Evolutionary conservation across 257 asterid species (phyloP), one percentile per base, ranked within the genome.

Genomic region (Ilex asprella): DNA sequence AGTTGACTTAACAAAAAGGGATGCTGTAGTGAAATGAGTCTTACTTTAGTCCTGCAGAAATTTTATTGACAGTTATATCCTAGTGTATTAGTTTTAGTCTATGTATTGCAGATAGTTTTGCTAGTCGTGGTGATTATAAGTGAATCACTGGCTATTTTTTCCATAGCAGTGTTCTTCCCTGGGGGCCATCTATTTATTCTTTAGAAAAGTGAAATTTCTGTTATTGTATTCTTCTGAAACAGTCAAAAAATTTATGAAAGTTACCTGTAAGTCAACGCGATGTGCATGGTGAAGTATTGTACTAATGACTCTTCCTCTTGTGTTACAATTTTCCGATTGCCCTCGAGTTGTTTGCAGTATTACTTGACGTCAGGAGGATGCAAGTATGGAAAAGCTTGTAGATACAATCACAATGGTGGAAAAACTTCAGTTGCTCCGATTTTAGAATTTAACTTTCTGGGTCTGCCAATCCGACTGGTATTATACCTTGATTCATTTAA

Each of bases 341-440:
- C 16, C 10, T 49, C 10, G 57, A 16, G 32, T 41, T 30, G 64
- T n/a, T 29, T 72, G 72, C 81, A 75, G 84, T 79, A 71, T 69
- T 79, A 72, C 75, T 71, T 75, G 57, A 68, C 81, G 53, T 47
- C 84, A 63, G 79, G 63, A 10, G 84, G 84, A 12, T 75, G 84
- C 70, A 79, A 79, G 58, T 79, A 49, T 67, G 84, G 84, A 44
- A 79, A 60, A 46, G 71, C 78, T 47, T 79, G 84, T 61, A 79
- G 76, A 59, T 79, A 58, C 62, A 75, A 13, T 58, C 84, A 79
- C 55, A 67, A 57, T 32, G 66, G 76, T 64, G 79, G 63, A 62
- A 78, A 62, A 62, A 66, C 39, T 63, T 43, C 66, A 16, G 64
- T 60, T 49, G 39, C 76, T 62, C 84, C 81, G 5, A 49, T 70